Evolutionary conservation across 129 eudicot species (phyloP).

Genomic region (Chrysanthemum makinoi): DNA sequence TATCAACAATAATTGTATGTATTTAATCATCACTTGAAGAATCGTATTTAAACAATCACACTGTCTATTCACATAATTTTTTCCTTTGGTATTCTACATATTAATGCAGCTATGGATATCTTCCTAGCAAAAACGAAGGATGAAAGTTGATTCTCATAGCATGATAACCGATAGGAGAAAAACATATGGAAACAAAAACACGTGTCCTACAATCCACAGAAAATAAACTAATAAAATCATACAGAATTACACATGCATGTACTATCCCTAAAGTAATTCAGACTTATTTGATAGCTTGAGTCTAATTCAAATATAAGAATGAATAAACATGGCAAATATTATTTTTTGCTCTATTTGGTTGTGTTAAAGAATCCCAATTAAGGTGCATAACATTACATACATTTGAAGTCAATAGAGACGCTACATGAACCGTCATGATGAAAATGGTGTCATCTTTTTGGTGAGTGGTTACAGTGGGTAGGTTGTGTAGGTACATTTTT

Average conservation of each 20-base stretch:
- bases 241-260: neutral
- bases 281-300: neutral
- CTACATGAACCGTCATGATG: constrained; percentile 21
- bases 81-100: too few species aligned
- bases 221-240: neutral
- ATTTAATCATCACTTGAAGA: too few species aligned
- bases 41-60: too few species aligned
- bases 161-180: neutral
- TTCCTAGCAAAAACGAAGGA: too few species aligned
- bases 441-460: constrained; percentile 31
- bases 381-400: constrained; percentile 7
- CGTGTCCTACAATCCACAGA: constrained; percentile 5
- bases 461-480: constrained; percentile 40
- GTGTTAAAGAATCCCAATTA: constrained; percentile 11
- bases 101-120: too few species aligned
- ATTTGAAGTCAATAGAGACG: constrained; percentile 33
- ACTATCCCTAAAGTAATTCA: neutral
- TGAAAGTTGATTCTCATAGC: too few species aligned
- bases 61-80: too few species aligned
- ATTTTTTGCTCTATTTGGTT: neutral
- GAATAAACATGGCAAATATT: neutral
- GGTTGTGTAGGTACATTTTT: constrained; percentile 31
- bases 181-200: neutral
- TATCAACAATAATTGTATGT: too few species aligned
- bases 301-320: constrained; percentile 6